Evolutionary conservation across 805 yeast genomes (phyloP).

Genomic region (Saccharomycopsis fermentans): DNA sequence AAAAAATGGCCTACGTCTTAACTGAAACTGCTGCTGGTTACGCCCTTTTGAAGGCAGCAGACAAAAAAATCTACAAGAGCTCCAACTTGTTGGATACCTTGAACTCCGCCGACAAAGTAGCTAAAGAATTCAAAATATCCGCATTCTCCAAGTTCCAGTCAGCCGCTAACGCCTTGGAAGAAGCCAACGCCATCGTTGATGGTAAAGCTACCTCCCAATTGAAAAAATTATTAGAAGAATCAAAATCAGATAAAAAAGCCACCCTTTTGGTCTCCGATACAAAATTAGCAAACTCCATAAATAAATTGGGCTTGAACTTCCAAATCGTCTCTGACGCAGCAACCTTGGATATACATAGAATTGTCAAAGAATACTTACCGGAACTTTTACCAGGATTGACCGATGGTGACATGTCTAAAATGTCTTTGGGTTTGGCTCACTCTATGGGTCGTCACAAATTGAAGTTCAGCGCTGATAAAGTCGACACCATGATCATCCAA

Average conservation of each 20-base stretch:
- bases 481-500: conserved; percentile 97
- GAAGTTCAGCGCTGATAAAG: conserved; percentile 96
- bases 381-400: conserved; percentile 88
- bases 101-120: conserved; percentile 73
- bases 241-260: conserved; percentile 72
- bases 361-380: conserved; percentile 89
- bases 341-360: conserved; percentile 88
- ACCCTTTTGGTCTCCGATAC: conserved; percentile 89
- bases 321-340: conserved; percentile 92
- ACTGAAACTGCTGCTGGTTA: conserved; percentile 99
- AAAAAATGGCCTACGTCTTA: conserved; percentile 72
- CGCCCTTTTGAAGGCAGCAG: conserved; percentile 94
- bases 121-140: conserved; percentile 84
- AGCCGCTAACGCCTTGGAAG: conserved; percentile 94
- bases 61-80: conserved; percentile 91
- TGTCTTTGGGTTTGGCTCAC: conserved; percentile 98
- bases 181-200: conserved; percentile 83
- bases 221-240: conserved; percentile 62
- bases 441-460: conserved; percentile 97
- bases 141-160: conserved; percentile 91
- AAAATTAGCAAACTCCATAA: conserved; percentile 91
- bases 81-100: conserved; percentile 64
- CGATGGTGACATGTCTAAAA: conserved; percentile 75
- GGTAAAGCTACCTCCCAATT: conserved; percentile 87
- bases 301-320: conserved; percentile 82